Base-by-base conservation (phyloP, 139 green algal genomes). In the Astrephomene gubernaculifera region DNA sequence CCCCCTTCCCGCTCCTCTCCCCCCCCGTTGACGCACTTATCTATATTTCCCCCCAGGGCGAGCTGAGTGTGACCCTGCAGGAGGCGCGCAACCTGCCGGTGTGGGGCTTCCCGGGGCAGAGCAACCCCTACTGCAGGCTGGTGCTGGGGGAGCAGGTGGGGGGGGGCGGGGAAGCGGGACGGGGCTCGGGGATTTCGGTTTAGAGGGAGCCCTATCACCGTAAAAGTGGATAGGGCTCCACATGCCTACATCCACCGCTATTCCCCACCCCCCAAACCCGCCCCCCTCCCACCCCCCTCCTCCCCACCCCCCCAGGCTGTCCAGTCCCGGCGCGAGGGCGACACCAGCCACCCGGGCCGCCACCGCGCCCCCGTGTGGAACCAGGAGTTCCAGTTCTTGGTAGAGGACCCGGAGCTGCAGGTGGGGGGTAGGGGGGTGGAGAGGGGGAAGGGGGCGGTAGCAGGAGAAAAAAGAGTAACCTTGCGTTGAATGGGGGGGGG, bases 351-450 rank as follows among this genome's bases (percentile, higher is more conserved):
- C 43, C 73, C 87, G 22, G 94, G 94, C 65, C 82, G 83, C 53
- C 95, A 98, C 89, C 87, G 95, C 6, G 88, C 90, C 4, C 96
- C 95, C 12, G 92, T 97, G 31, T 98, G 96, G 96, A 98, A 98
- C 90, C 96, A 98, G 92, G 95, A 97, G 88, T 95, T 97, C 85
- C 94, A 98, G 89, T 97, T 98, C 68, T 89, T 98, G 85, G 96
- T 98, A 74, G 93, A 98, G 68, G 94, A 98, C 89, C 86, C 90
- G 0, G 53, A 85, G 0, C 86, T 45, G 7, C 95, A 97, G 95
- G 93, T 94, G 69, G 21, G 87, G 24, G 6, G 33, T 6, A 43
- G 2, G 71, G 39, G 53, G 39, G 41, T 33, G 6, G 33, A 8
- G 35, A 41, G n/a, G 36, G 70, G 43, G 79, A 19, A 22, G 27